phyloP scores from a whole-genome alignment of 2,329 filamentous ascomycete genomes.

The Elsinoe perseae region DNA sequence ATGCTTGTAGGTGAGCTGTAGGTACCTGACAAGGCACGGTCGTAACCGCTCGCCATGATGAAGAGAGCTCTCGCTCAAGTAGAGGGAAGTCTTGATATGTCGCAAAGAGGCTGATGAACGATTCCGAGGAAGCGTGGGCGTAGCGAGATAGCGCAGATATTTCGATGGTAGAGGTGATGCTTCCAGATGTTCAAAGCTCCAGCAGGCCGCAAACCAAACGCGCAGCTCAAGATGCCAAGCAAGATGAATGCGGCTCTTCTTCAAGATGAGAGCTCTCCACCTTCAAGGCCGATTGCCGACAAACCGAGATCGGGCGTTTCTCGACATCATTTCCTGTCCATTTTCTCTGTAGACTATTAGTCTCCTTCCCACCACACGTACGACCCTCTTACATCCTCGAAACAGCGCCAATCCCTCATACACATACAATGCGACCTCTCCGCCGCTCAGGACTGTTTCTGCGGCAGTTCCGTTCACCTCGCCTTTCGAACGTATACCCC shows the following conservation, averaged over 20 bases:
- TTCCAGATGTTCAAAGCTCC: not conserved
- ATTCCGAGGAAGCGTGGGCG: not conserved
- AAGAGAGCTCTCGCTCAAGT: not conserved
- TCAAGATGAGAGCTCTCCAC: not conserved
- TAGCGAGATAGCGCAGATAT: not conserved
- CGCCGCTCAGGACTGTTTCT: conserved; percentile 23
- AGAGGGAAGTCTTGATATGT: not conserved
- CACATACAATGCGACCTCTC: conserved; percentile 17
- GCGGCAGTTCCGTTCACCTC: conserved; percentile 27
- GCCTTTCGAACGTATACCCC: conserved; percentile 25
- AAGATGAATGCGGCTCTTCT: not conserved
- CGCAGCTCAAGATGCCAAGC: not conserved
- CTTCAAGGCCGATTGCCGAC: conserved; percentile 1
- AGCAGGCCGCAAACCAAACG: not conserved
- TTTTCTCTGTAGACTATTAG: not conserved
- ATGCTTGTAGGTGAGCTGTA: conserved; percentile 34
- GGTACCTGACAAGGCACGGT: conserved; percentile 56
- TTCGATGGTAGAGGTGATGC: not conserved
- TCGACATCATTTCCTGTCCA: not conserved
- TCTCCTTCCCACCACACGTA: not conserved
- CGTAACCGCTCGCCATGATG: conserved; percentile 87
- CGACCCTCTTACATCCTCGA: no score
- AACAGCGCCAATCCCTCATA: not conserved
- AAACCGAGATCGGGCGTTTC: conserved; percentile 1
- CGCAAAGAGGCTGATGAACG: not conserved